Conservation (phyloP, 1,284 basidiomycete genomes). For the Phenoliferia sp. region DNA sequence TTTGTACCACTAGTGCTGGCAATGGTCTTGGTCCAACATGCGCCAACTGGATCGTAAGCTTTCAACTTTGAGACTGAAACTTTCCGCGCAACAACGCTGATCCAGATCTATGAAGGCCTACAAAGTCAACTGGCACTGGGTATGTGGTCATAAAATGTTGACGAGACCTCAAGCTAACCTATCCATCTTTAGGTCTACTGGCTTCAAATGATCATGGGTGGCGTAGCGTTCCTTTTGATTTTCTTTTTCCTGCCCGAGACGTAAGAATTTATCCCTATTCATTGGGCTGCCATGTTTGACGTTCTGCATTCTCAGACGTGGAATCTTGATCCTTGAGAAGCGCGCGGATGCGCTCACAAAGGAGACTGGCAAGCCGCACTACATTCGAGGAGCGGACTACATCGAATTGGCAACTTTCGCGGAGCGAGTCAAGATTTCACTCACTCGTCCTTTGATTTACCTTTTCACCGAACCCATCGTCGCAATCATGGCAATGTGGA, state of each 20-base stretch:
- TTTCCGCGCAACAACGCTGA: not conserved
- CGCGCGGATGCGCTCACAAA: slow-evolving; percentile 43
- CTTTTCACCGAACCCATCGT: slow-evolving; percentile 49
- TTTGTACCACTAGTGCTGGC: slow-evolving; percentile 42
- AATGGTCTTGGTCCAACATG: slow-evolving; percentile 39
- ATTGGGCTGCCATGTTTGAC: not conserved
- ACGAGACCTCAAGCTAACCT: slow-evolving; percentile 32
- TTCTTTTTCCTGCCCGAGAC: slow-evolving; percentile 42
- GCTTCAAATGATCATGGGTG: slow-evolving; percentile 26
- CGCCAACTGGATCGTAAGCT: slow-evolving; percentile 33
- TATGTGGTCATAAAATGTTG: slow-evolving; percentile 25
- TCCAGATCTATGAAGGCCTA: slow-evolving; percentile 9
- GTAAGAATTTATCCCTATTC: not conserved
- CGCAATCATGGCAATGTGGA: slow-evolving; percentile 36
- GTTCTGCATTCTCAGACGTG: slow-evolving; percentile 20
- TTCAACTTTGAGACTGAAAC: not conserved
- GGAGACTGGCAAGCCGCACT: slow-evolving; percentile 42
- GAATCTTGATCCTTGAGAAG: slow-evolving; percentile 45
- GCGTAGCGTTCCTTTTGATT: slow-evolving; percentile 35
- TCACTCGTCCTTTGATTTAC: slow-evolving; percentile 37
- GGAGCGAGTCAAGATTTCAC: slow-evolving; percentile 20
- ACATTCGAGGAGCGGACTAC: slow-evolving; percentile 41
- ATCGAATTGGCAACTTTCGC: slow-evolving; percentile 28
- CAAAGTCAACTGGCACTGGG: slow-evolving; percentile 35
- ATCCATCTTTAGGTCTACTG: slow-evolving; percentile 35